These are phyloP conservation scores for Pilaira anomala DNA, from an alignment of 192 early-diverging fungal species.

Conservation along the genomic window DNA sequence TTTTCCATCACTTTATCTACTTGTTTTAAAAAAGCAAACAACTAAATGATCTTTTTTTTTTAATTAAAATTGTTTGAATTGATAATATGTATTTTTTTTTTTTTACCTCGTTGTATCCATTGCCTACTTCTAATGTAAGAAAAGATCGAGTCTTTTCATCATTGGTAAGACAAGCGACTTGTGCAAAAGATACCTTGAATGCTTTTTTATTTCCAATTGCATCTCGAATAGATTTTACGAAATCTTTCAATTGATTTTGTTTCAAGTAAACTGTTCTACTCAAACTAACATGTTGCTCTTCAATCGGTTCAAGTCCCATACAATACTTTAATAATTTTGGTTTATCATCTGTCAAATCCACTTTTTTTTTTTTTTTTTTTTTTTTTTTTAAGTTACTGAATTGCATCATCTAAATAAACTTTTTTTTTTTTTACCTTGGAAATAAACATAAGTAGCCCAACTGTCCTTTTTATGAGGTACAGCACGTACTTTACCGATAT, in stretches of 20 bases:
- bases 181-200: background rate
- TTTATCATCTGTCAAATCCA: background rate
- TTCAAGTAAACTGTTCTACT: background rate
- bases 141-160: conserved; percentile 12
- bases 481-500: background rate
- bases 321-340: background rate
- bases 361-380: background rate
- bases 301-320: background rate
- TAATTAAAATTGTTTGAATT: background rate
- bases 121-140: conserved; percentile 7
- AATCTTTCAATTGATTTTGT: background rate
- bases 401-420: background rate
- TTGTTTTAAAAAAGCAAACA: background rate
- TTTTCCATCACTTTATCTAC: background rate
- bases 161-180: background rate
- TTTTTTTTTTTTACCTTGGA: background rate
- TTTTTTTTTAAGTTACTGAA: background rate
- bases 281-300: conserved; percentile 5
- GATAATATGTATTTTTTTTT: background rate
- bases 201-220: background rate
- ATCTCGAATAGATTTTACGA: background rate
- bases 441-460: conserved; percentile 3
- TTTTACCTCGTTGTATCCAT: conserved; percentile 6
- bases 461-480: background rate
- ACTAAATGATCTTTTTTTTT: background rate